phyloP scores from a whole-genome alignment of 2,329 filamentous ascomycete species.

The Tolypocladium inflatum region DNA sequence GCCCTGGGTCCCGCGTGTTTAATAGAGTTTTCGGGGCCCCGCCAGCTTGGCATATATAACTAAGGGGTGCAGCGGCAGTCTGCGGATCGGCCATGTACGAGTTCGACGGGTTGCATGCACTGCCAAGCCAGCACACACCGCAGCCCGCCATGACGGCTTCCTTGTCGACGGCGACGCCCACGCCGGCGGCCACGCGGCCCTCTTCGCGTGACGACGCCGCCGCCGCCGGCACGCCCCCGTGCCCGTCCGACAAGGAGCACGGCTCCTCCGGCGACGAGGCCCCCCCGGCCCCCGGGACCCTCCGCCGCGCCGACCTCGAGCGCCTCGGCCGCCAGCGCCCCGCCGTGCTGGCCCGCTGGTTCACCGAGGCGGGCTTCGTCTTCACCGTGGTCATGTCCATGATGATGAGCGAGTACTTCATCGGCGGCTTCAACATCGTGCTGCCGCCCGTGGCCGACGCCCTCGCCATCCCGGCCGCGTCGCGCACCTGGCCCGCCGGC shows the following conservation, averaged over 20 bases:
- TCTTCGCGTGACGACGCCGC: neutral
- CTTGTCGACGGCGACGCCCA: neutral
- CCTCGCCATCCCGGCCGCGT: conserved; percentile 53
- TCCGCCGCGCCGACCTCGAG: conserved; percentile 35
- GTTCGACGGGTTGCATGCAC: no score
- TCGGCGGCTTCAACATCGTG: conserved; percentile 68
- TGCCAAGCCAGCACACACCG: neutral
- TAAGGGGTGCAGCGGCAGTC: neutral
- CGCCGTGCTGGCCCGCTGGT: conserved; percentile 38
- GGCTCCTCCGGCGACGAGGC: neutral
- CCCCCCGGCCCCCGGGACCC: neutral
- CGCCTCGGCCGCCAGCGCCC: conserved; percentile 54
- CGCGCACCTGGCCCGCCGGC: conserved; percentile 54
- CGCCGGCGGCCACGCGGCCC: neutral
- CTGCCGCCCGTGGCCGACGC: conserved; percentile 54
- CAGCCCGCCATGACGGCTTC: neutral
- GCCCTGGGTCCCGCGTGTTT: neutral
- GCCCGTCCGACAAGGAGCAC: neutral
- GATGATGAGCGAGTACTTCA: conserved; percentile 62
- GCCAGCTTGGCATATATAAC: neutral
- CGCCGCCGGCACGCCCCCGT: neutral
- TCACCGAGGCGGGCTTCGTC: conserved; percentile 53
- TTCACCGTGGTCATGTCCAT: conserved; percentile 53
- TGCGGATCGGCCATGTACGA: no score
- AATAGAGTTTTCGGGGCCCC: neutral